Base-by-base conservation (phyloP, 495 filamentous ascomycete species). In the Aspergillus cavernicola region DNA sequence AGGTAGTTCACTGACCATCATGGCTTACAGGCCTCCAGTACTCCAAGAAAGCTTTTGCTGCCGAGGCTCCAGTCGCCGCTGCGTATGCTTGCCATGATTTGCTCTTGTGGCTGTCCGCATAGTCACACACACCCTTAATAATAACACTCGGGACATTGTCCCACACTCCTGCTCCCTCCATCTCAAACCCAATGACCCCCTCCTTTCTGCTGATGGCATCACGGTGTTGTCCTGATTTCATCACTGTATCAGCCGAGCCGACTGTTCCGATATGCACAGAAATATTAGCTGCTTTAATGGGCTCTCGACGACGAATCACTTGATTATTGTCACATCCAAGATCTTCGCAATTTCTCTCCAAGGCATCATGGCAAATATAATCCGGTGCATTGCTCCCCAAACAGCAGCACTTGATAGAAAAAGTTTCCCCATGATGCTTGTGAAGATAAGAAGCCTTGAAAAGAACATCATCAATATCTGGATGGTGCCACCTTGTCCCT, bases 121-220 rank as follows among this genome's bases (percentile, higher is more conserved):
- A 76, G 55, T 76, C 72, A 51, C 63, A 68, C 12, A 71, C 65
- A 0, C 73, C 73, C 42, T 67, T 59, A 26, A 76, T 67, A 3
- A 74, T 63, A 10, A 74, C 40, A 48, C 66, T 72, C 39, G 52
- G 63, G 38, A 72, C 65, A 22, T 63, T 42, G 46, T 71, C 52
- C 64, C 67, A 71, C 10, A 76, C 32, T 1, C 74, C 74, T 15
- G 74, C 74, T 6, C 71, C 74, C 57, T 76, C 73, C 66, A 76
- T 77, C 31, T 77, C 73, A 36, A 28, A 28, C 24, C 24, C 24
- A 9, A 28, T 28, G 4, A 28, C 24, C 4, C 24, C 24, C 4
- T 28, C 23, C 16, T 46, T 36, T 31, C 26, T 6, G n/a, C 24
- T 28, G 24, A 28, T 9, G 6, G 28, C 6, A 31, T 6, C 11